These are phyloP conservation scores for Picochlorum costavermella DNA, from an alignment of 139 green algal genomes.

Conservation along the genomic window DNA sequence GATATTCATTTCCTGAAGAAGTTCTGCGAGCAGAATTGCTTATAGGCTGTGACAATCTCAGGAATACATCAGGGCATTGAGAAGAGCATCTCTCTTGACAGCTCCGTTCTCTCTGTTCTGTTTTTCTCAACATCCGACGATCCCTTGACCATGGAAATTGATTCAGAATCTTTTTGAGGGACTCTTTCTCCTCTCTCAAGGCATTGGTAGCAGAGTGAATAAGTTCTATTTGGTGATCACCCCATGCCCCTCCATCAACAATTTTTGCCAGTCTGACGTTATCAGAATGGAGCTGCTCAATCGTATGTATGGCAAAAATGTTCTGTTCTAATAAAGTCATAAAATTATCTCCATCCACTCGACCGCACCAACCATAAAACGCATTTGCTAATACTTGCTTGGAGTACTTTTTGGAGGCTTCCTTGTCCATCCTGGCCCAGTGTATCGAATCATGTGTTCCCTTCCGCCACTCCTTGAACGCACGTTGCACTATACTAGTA, in stretches of 20 bases:
- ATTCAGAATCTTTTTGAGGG: slow-evolving; percentile 66
- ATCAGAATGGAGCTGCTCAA: slow-evolving; percentile 44
- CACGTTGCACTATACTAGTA: too few relatives aligned
- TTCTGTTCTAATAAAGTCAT: background rate
- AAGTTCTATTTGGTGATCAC: slow-evolving; percentile 46
- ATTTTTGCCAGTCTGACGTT: slow-evolving; percentile 57
- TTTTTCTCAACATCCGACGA: background rate
- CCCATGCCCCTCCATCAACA: slow-evolving; percentile 88
- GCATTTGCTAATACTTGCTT: background rate
- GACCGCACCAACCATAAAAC: slow-evolving; percentile 13
- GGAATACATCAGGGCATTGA: too few relatives aligned
- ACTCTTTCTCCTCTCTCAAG: slow-evolving; percentile 70
- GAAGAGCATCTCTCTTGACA: background rate
- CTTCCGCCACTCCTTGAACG: background rate
- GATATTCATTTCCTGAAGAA: too few relatives aligned
- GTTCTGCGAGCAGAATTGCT: too few relatives aligned
- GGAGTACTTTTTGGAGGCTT: background rate
- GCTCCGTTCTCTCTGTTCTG: background rate
- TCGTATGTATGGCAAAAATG: background rate
- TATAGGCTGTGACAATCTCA: too few relatives aligned
- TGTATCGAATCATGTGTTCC: background rate
- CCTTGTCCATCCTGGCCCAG: background rate
- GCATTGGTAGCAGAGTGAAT: slow-evolving; percentile 53
- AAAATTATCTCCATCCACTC: slow-evolving; percentile 3
- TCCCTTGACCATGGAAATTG: slow-evolving; percentile 33